Base-by-base conservation (phyloP, 441 rosid genomes). In the Aquilaria agallochum region DNA sequence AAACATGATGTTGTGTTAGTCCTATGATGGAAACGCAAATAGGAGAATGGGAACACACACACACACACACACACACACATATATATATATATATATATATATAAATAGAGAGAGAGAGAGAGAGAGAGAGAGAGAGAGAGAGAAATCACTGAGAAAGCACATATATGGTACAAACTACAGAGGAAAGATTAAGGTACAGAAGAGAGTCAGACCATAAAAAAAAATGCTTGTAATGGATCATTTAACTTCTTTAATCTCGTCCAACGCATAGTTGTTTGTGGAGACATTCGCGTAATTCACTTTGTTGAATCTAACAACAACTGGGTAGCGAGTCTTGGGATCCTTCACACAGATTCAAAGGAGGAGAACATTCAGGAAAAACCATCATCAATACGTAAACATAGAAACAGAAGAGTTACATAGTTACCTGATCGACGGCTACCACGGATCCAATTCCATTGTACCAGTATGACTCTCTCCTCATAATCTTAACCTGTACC, bases 261-360 rank as follows among this genome's bases (percentile, higher is more conserved):
- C 96, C 90, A 92, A 74, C 46, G 96, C 95, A 14, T 89, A 92
- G 86, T 89, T 92, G 85, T 92, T 92, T 57, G 96, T 92, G 3
- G 96, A 92, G 72, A 92, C 87, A 74, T 86, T 92, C 1, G 93
- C 96, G 58, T 86, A 88, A 62, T 92, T 89, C 53, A 92, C 95
- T 74, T 92, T 92, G 66, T 82, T 57, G 76, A 92, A 89, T 71
- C 96, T 86, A 71, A 92, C 98, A 73, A 92, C 96, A 11, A 88
- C 98, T 2, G 96, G 98, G 73, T 92, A 92, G 55, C 85, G 74
- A 4, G 82, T 76, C 72, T 80, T 85, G 0, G 98, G 93, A 57
- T 92, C 96, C 96, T 92, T 78, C 54, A 32, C 11, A 49, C 32
- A 14, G 31, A 56, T 11, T 1, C 36, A 65, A 14, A 9, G 46